Evolutionary conservation across 2,329 filamentous ascomycete genomes (phyloP).

Genomic region (Helicocarpus griseus): DNA sequence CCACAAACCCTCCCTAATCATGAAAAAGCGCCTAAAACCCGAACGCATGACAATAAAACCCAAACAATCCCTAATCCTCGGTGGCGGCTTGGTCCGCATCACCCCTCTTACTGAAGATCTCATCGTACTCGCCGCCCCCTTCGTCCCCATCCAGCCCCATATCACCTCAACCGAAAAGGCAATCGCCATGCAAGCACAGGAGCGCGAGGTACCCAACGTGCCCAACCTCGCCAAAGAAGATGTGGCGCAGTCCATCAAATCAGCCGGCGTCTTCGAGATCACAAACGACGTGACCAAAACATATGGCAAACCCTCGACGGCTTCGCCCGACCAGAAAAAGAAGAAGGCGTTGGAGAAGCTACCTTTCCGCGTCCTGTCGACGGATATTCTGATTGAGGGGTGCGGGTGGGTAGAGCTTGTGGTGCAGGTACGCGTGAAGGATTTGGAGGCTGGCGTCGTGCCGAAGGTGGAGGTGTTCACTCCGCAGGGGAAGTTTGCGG

Average conservation of each 20-base stretch:
- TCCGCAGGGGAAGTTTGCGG: slow-evolving; percentile 52
- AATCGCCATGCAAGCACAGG: slow-evolving; percentile 58
- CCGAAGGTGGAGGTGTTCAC: slow-evolving; percentile 76
- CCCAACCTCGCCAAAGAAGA: slow-evolving; percentile 54
- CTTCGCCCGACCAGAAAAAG: slow-evolving; percentile 35
- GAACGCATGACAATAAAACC: slow-evolving; percentile 63
- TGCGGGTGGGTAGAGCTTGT: slow-evolving; percentile 88
- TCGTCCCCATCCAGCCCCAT: slow-evolving; percentile 69
- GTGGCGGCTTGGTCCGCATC: slow-evolving; percentile 78
- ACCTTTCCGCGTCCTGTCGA: slow-evolving; percentile 68
- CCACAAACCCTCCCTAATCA: slow-evolving; percentile 59
- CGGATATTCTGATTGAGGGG: slow-evolving; percentile 83
- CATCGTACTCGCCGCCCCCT: slow-evolving; percentile 72
- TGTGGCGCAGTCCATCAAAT: slow-evolving; percentile 48
- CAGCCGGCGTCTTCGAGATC: slow-evolving; percentile 66
- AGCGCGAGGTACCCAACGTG: slow-evolving; percentile 46
- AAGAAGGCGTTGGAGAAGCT: slow-evolving; percentile 52
- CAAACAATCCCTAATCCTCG: slow-evolving; percentile 71
- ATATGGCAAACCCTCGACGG: slow-evolving; percentile 58
- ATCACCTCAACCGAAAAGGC: slow-evolving; percentile 74
- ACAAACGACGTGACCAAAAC: slow-evolving; percentile 73
- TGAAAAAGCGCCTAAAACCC: slow-evolving; percentile 66
- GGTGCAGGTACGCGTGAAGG: slow-evolving; percentile 62
- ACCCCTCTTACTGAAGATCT: slow-evolving; percentile 51
- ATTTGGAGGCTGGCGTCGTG: slow-evolving; percentile 30